phyloP scores from a whole-genome alignment of 2,329 filamentous ascomycete genomes.

The Aspergillus puulaauensis region DNA sequence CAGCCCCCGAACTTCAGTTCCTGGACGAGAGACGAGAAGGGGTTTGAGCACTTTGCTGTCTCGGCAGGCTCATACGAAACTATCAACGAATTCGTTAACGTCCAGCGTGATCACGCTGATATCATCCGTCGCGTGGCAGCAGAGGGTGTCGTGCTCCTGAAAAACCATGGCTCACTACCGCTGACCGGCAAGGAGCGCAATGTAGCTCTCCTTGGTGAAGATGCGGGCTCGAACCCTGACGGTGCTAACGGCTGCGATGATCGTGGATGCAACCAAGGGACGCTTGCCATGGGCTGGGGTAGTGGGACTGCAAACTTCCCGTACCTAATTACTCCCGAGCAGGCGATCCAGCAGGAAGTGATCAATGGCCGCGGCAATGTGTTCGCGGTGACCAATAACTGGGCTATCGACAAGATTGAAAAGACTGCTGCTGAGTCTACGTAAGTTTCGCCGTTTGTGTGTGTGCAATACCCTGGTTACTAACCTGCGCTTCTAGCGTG shows the following conservation, averaged over 20 bases:
- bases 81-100: slow-evolving; percentile 80
- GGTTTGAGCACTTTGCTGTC: slow-evolving; percentile 64
- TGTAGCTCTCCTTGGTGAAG: slow-evolving; percentile 75
- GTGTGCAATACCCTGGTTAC: not conserved
- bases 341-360: slow-evolving; percentile 66
- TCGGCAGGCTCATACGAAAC: slow-evolving; percentile 59
- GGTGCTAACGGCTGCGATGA: slow-evolving; percentile 80
- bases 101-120: slow-evolving; percentile 70
- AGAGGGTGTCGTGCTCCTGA: slow-evolving; percentile 82
- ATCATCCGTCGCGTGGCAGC: slow-evolving; percentile 76
- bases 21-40: slow-evolving; percentile 77
- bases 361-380: slow-evolving; percentile 66
- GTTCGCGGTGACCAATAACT: slow-evolving; percentile 59
- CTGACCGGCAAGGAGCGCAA: slow-evolving; percentile 73
- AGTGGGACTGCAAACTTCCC: slow-evolving; percentile 62
- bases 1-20: slow-evolving; percentile 78
- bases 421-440: slow-evolving; percentile 52
- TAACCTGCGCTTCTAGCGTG: slow-evolving; percentile 30
- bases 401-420: slow-evolving; percentile 52
- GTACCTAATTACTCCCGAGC: slow-evolving; percentile 62
- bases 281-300: slow-evolving; percentile 64
- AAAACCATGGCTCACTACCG: slow-evolving; percentile 76
- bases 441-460: slow-evolving; percentile 14
- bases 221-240: slow-evolving; percentile 70
- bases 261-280: slow-evolving; percentile 61